phyloP scores from a whole-genome alignment of 257 asterid species.

The Nicotiana undulata region DNA sequence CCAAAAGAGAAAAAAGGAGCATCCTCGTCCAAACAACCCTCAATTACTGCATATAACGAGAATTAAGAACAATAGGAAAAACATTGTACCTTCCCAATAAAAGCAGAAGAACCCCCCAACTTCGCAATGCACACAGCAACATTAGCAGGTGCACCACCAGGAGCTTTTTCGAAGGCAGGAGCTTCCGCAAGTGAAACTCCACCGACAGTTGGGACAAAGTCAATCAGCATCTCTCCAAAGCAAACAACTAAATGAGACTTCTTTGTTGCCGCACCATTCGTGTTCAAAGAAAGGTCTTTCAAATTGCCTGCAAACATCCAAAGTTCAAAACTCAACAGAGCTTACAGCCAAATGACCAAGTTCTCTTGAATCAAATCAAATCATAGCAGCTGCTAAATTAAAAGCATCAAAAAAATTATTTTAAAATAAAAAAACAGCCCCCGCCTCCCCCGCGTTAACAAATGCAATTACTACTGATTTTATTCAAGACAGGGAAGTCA shows the following conservation, averaged over 20 bases:
- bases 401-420: not conserved
- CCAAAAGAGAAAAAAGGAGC: not conserved
- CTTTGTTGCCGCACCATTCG: conserved; percentile 26
- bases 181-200: conserved; percentile 96
- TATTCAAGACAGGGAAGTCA: not conserved
- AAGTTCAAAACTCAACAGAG: conserved; percentile 10
- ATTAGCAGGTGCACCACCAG: conserved; percentile 94
- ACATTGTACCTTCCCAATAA: conserved; percentile 68
- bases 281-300: conserved; percentile 35
- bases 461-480: not conserved
- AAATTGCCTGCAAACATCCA: conserved; percentile 38
- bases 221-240: conserved; percentile 92
- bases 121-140: conserved; percentile 80
- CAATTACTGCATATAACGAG: not conserved
- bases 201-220: conserved; percentile 74
- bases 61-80: not conserved
- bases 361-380: not conserved
- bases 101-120: conserved; percentile 88
- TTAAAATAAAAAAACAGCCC: not conserved
- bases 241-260: conserved; percentile 52
- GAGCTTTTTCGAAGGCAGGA: conserved; percentile 78
- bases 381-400: not conserved
- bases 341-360: not conserved
- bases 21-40: not conserved
- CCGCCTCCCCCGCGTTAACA: not conserved